These are phyloP conservation scores for Spongospora subterranea DNA, from an alignment of 208 protist species.

Conservation along the genomic window DNA sequence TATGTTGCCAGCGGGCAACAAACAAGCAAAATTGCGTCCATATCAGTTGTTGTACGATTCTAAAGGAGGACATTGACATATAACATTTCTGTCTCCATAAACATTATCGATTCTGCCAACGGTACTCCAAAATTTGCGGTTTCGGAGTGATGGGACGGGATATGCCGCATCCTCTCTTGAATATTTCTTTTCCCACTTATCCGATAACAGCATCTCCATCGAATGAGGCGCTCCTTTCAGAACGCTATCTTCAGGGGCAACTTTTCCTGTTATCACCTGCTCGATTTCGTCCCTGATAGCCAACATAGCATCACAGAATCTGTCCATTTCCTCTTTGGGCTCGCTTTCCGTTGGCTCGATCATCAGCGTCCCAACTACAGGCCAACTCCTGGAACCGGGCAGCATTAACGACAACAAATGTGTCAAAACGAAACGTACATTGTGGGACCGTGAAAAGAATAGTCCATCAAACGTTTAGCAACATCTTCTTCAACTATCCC, in stretches of 20 bases:
- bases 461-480: constrained; percentile 96
- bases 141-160: constrained; percentile 79
- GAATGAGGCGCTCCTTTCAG: constrained; percentile 96
- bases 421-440: constrained; percentile 75
- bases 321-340: constrained; percentile 86
- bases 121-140: constrained; percentile 91
- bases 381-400: background rate
- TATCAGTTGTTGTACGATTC: background rate
- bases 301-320: constrained; percentile 92
- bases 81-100: constrained; percentile 93
- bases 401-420: background rate
- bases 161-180: constrained; percentile 88
- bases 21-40: background rate
- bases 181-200: constrained; percentile 90
- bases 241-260: constrained; percentile 87
- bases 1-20: background rate
- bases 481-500: constrained; percentile 93
- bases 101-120: constrained; percentile 87
- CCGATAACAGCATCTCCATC: constrained; percentile 57
- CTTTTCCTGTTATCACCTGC: constrained; percentile 85
- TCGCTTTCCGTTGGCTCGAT: constrained; percentile 97
- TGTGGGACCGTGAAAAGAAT: constrained; percentile 94
- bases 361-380: constrained; percentile 64
- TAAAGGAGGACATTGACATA: constrained; percentile 82
- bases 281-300: constrained; percentile 91